Conservation (phyloP, 2,329 filamentous ascomycete genomes). For the Fusarium keratoplasticum region DNA sequence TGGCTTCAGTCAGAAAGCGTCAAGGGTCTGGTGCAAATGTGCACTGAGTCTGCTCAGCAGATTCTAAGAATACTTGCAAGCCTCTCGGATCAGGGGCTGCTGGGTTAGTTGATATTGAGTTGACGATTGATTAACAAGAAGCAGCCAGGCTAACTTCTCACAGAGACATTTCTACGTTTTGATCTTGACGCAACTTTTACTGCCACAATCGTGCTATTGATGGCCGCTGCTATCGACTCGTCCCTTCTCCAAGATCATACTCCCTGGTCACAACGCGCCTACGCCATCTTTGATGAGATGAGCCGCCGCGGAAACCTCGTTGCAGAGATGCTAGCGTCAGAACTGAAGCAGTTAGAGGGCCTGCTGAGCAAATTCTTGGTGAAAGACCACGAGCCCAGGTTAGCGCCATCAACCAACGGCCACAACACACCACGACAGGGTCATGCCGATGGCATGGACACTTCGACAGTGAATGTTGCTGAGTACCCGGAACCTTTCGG, state of each 20-base stretch:
- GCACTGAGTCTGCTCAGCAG: constrained; percentile 27
- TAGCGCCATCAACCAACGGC: not conserved
- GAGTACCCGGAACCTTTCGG: constrained; percentile 10
- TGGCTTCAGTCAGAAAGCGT: constrained; percentile 36
- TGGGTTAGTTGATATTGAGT: constrained; percentile 5
- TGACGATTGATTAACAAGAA: no score
- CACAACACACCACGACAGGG: constrained; percentile 7
- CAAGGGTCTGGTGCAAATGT: constrained; percentile 20
- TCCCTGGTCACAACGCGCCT: constrained; percentile 55
- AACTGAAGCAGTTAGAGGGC: constrained; percentile 24
- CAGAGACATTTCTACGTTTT: constrained; percentile 27
- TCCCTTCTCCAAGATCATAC: constrained; percentile 48
- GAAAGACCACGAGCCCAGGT: constrained; percentile 1
- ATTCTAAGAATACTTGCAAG: constrained; percentile 24
- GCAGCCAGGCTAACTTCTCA: not conserved
- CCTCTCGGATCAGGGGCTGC: constrained; percentile 29
- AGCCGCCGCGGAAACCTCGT: constrained; percentile 57
- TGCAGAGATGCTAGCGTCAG: constrained; percentile 51
- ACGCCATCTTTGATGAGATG: constrained; percentile 60
- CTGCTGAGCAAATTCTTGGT: constrained; percentile 12
- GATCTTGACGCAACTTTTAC: constrained; percentile 31
- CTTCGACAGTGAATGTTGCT: not conserved
- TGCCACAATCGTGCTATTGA: constrained; percentile 53
- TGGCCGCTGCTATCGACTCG: constrained; percentile 53
- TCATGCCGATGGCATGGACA: not conserved